phyloP scores from a whole-genome alignment of 75 land plant genomes.

The Azolla pinnata region DNA sequence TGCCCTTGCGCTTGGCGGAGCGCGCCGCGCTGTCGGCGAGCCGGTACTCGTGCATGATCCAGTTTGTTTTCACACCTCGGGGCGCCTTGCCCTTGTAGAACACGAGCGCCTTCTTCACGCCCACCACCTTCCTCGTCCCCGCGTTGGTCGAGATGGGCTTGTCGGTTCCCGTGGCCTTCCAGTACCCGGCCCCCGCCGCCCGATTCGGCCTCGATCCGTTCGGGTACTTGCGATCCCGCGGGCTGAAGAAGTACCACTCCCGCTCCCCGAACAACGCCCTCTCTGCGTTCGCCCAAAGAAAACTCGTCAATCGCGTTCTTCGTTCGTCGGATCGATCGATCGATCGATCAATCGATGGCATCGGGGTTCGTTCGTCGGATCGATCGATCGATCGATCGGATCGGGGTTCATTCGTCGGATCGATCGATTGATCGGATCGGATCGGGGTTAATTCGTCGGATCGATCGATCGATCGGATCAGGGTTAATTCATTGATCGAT shows the following conservation, averaged over 20 bases:
- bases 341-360: too few relatives aligned
- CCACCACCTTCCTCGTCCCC: too few relatives aligned
- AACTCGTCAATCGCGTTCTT: too few relatives aligned
- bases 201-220: constrained; percentile 12
- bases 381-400: too few relatives aligned
- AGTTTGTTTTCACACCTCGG: constrained; percentile 11
- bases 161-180: constrained; percentile 16
- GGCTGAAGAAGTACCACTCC: constrained; percentile 15
- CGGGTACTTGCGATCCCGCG: constrained; percentile 11
- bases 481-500: too few relatives aligned
- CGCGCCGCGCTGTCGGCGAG: constrained; percentile 4
- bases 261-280: constrained; percentile 8
- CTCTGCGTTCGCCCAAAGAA: background rate
- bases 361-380: too few relatives aligned
- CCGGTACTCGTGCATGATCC: constrained; percentile 21
- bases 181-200: constrained; percentile 17
- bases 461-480: too few relatives aligned
- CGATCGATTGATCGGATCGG: too few relatives aligned
- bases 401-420: too few relatives aligned
- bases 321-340: too few relatives aligned
- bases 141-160: too few relatives aligned
- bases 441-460: too few relatives aligned
- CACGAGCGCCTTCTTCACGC: constrained; percentile 11
- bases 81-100: constrained; percentile 10
- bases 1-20: constrained; percentile 5